Conservation (phyloP, 2,329 filamentous ascomycete genomes). For the Ophiostoma ips region DNA sequence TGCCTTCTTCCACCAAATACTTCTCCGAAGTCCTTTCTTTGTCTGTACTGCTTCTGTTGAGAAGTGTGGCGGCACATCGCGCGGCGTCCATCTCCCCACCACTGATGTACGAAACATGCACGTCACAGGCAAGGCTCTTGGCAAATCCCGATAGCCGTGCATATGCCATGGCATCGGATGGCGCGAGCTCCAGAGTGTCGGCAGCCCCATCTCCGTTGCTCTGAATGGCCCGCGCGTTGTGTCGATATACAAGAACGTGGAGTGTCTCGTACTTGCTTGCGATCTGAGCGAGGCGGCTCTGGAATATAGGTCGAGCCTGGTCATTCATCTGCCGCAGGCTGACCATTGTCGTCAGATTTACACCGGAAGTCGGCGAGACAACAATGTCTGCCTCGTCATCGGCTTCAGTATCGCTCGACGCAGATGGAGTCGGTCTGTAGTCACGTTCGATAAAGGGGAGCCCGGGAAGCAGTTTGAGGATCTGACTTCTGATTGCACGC, state of each 20-base stretch:
- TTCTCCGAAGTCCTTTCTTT: slow-evolving; percentile 25
- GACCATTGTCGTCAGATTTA: slow-evolving; percentile 58
- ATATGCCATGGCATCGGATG: slow-evolving; percentile 31
- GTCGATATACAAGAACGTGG: slow-evolving; percentile 52
- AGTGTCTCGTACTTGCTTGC: slow-evolving; percentile 51
- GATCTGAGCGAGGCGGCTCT: slow-evolving; percentile 19
- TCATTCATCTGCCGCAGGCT: slow-evolving; percentile 46
- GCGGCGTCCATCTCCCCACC: slow-evolving; percentile 36
- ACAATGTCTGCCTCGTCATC: slow-evolving; percentile 48
- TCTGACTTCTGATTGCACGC: slow-evolving; percentile 8
- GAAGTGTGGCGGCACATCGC: slow-evolving; percentile 37
- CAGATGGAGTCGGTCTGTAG: slow-evolving; percentile 7
- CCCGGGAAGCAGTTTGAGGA: slow-evolving; percentile 15
- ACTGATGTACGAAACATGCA: slow-evolving; percentile 32
- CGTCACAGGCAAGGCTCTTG: slow-evolving; percentile 23
- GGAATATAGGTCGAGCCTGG: not conserved
- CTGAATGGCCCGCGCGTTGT: slow-evolving; percentile 17
- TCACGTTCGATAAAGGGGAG: slow-evolving; percentile 19
- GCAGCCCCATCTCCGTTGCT: slow-evolving; percentile 14
- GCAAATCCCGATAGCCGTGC: slow-evolving; percentile 37
- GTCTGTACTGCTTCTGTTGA: not conserved
- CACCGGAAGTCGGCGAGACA: slow-evolving; percentile 51
- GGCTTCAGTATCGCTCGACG: not conserved
- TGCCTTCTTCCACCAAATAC: slow-evolving; percentile 40
- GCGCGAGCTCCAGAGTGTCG: slow-evolving; percentile 21